Conservation (phyloP, 164 flowering plant species). For the Vitis riparia region DNA sequence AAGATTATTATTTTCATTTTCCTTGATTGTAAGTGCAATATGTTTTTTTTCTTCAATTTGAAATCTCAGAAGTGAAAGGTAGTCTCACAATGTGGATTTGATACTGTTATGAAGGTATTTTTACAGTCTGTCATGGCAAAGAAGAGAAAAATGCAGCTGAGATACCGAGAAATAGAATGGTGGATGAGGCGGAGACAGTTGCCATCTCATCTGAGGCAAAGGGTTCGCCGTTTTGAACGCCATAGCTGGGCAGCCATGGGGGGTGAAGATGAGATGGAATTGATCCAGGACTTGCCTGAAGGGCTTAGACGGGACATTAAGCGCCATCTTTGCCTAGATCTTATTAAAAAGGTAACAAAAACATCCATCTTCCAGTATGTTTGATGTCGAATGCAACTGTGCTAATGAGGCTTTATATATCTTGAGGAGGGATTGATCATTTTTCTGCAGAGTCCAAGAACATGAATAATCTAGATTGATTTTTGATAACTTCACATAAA, state of each 20-base stretch:
- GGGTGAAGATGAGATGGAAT: conserved; percentile 88
- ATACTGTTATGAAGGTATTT: conserved; percentile 50
- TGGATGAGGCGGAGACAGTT: conserved; percentile 95
- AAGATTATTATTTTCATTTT: not conserved
- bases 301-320: conserved; percentile 93
- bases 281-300: conserved; percentile 84
- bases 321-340: conserved; percentile 81
- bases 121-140: conserved; percentile 88
- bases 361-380: not conserved
- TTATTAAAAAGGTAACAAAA: conserved; percentile 67
- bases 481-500: too few species aligned
- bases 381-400: too few species aligned
- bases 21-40: too few species aligned
- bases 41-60: not conserved
- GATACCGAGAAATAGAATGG: conserved; percentile 91
- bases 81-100: not conserved
- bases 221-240: conserved; percentile 86
- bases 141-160: conserved; percentile 83
- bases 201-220: conserved; percentile 67
- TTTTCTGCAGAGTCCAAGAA: not conserved
- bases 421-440: too few species aligned
- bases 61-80: not conserved
- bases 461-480: not conserved
- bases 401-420: too few species aligned
- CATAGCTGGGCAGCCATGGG: conserved; percentile 87